These are phyloP conservation scores for Aspergillus novofumigatus DNA, from an alignment of 2,329 filamentous ascomycete genomes.

Conservation along the genomic window DNA sequence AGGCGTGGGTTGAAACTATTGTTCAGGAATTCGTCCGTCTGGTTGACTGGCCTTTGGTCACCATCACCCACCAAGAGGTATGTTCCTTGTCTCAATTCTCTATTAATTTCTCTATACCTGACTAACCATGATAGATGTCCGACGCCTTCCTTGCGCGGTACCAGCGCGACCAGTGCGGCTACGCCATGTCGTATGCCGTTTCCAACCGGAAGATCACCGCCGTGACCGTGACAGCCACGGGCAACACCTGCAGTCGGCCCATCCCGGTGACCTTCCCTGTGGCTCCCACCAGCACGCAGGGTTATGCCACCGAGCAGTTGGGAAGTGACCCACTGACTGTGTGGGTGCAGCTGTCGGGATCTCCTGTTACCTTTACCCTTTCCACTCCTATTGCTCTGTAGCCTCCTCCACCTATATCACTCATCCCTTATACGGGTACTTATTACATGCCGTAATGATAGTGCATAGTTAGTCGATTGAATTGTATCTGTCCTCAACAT, in stretches of 20 bases:
- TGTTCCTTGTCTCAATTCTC: not conserved
- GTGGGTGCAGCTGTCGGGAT: conserved; percentile 47
- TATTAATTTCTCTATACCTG: not conserved
- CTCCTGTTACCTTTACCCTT: conserved; percentile 44
- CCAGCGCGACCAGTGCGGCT: conserved; percentile 51
- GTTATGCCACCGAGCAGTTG: conserved; percentile 48
- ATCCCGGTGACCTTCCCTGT: conserved; percentile 55
- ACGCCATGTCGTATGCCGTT: conserved; percentile 46
- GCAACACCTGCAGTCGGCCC: conserved; percentile 48
- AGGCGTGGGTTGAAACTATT: conserved; percentile 54
- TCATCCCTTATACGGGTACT: too few relatives aligned
- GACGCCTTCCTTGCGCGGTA: conserved; percentile 50
- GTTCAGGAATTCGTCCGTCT: conserved; percentile 53
- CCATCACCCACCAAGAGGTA: conserved; percentile 55
- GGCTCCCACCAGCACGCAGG: conserved; percentile 40
- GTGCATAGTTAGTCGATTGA: too few relatives aligned
- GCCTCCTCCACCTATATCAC: too few relatives aligned
- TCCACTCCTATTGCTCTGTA: conserved; percentile 34
- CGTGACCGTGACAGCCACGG: conserved; percentile 48
- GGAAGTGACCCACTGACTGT: conserved; percentile 53
- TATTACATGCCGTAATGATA: too few relatives aligned
- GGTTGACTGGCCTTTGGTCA: conserved; percentile 52
- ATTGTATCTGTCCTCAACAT: too few relatives aligned
- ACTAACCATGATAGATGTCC: conserved; percentile 33
- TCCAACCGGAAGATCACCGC: conserved; percentile 44